A percentile compares a stretch with the other conserved stretches of the same genome.
phyloP scores from a whole-genome alignment of 257 asterid species.

The Penstemon newberryi region DNA sequence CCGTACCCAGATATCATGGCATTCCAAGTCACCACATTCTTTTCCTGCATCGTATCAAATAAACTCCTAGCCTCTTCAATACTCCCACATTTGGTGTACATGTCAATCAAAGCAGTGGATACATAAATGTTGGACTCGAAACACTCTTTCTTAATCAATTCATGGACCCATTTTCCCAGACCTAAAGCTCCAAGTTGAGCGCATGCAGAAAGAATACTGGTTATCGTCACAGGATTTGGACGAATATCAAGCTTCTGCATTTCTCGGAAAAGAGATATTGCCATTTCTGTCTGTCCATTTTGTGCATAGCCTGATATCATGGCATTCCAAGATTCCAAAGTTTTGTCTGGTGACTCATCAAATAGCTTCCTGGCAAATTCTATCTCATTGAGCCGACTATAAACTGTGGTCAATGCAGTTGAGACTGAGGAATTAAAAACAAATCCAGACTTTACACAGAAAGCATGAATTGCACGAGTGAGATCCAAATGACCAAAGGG shows the following conservation, averaged over 20 bases:
- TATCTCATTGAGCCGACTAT: conserved; percentile 65
- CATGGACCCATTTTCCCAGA: conserved; percentile 80
- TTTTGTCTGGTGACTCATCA: conserved; percentile 61
- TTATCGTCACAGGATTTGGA: conserved; percentile 76
- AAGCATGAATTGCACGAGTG: conserved; percentile 56
- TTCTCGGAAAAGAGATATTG: conserved; percentile 68
- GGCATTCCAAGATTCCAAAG: conserved; percentile 84
- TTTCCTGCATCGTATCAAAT: conserved; percentile 57
- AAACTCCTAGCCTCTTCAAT: conserved; percentile 63
- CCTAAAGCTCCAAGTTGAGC: conserved; percentile 87
- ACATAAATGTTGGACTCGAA: conserved; percentile 63
- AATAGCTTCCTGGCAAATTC: conserved; percentile 65
- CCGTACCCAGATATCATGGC: conserved; percentile 88
- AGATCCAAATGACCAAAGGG: conserved; percentile 72
- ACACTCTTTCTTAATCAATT: conserved; percentile 51
- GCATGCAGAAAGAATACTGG: conserved; percentile 87
- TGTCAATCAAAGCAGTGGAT: conserved; percentile 79
- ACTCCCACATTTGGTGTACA: conserved; percentile 87
- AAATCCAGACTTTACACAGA: conserved; percentile 57
- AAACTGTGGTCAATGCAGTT: conserved; percentile 75
- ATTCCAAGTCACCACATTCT: conserved; percentile 84
- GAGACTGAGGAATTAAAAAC: conserved; percentile 56
- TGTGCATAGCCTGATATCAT: conserved; percentile 95
- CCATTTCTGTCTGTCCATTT: conserved; percentile 72
- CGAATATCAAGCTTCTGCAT: conserved; percentile 75